A percentile compares a stretch with the other conserved stretches of the same genome.
Conservation (phyloP, 2,329 filamentous ascomycete species). For the Trichoderma sp. region DNA sequence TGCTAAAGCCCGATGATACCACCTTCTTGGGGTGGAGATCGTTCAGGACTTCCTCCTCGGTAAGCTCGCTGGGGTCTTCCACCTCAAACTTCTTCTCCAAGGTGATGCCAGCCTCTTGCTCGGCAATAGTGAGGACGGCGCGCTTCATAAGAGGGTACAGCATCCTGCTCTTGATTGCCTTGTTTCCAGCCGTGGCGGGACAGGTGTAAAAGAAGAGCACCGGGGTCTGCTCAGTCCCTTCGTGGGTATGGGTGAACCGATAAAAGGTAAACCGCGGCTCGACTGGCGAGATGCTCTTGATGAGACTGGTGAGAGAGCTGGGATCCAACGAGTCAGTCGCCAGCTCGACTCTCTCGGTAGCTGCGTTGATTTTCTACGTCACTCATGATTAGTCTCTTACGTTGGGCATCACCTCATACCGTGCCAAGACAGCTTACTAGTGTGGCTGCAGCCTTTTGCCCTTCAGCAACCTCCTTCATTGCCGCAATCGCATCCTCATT, state of each 20-base stretch:
- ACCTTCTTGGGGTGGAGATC: slow-evolving; percentile 70
- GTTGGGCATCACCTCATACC: background rate
- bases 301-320: slow-evolving; percentile 59
- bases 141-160: slow-evolving; percentile 74
- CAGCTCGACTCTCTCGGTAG: slow-evolving; percentile 69
- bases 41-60: slow-evolving; percentile 62
- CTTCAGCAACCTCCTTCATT: slow-evolving; percentile 58
- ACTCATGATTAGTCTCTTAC: background rate
- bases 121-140: slow-evolving; percentile 66
- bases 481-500: slow-evolving; percentile 65
- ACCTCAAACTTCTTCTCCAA: slow-evolving; percentile 72
- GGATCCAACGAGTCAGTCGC: slow-evolving; percentile 55
- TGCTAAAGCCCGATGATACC: slow-evolving; percentile 68
- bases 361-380: slow-evolving; percentile 68
- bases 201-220: slow-evolving; percentile 84
- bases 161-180: slow-evolving; percentile 81
- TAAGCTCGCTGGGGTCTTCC: slow-evolving; percentile 69
- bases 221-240: slow-evolving; percentile 55
- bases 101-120: slow-evolving; percentile 63
- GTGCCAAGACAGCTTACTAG: slow-evolving; percentile 51
- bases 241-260: slow-evolving; percentile 61
- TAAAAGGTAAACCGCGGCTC: slow-evolving; percentile 81
- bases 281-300: slow-evolving; percentile 60
- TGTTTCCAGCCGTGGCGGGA: slow-evolving; percentile 64
- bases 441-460: slow-evolving; percentile 60